A percentile compares a stretch with the other conserved stretches of the same genome.
phyloP scores from a whole-genome alignment of 1,284 basidiomycete species.

The Sporisorium reilianum region DNA sequence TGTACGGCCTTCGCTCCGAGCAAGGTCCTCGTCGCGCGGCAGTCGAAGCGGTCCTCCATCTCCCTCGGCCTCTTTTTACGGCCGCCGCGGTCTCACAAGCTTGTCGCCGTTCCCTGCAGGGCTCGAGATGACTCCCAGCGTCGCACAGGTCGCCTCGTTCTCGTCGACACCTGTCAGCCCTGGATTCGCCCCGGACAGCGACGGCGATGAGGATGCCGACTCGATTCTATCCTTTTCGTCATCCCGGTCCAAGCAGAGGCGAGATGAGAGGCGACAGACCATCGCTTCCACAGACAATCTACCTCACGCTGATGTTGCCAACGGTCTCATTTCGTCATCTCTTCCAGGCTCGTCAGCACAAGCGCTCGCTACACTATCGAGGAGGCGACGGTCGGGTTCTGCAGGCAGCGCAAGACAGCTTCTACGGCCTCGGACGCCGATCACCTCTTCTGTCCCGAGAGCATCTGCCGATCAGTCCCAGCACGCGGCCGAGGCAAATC shows the following conservation, averaged over 20 bases:
- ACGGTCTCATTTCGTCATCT: slow-evolving; percentile 5
- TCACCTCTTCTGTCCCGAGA: slow-evolving; percentile 9
- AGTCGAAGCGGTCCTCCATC: slow-evolving; percentile 47
- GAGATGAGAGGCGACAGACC: slow-evolving; percentile 32
- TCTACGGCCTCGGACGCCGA: slow-evolving; percentile 31
- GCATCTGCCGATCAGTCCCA: not conserved
- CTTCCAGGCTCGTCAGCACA: slow-evolving; percentile 19
- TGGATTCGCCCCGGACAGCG: slow-evolving; percentile 40
- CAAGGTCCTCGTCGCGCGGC: slow-evolving; percentile 37
- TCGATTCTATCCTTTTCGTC: slow-evolving; percentile 39
- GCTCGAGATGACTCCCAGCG: slow-evolving; percentile 43
- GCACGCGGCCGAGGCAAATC: not conserved
- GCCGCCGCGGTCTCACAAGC: slow-evolving; percentile 40
- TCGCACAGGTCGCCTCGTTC: slow-evolving; percentile 22
- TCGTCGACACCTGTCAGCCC: slow-evolving; percentile 37
- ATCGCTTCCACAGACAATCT: slow-evolving; percentile 11
- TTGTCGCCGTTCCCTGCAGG: slow-evolving; percentile 42
- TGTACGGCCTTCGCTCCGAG: slow-evolving; percentile 22
- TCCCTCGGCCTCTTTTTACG: slow-evolving; percentile 49
- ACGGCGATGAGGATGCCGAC: slow-evolving; percentile 36
- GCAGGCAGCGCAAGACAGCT: slow-evolving; percentile 37
- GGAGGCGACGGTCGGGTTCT: slow-evolving; percentile 26
- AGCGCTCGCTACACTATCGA: slow-evolving; percentile 22
- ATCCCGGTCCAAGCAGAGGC: slow-evolving; percentile 32
- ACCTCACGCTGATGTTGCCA: not conserved